A percentile compares a stretch with the other conserved stretches of the same genome.
These are phyloP conservation scores for Endotrypanum monterogeii DNA, from an alignment of 208 protist species.

Conservation along the genomic window DNA sequence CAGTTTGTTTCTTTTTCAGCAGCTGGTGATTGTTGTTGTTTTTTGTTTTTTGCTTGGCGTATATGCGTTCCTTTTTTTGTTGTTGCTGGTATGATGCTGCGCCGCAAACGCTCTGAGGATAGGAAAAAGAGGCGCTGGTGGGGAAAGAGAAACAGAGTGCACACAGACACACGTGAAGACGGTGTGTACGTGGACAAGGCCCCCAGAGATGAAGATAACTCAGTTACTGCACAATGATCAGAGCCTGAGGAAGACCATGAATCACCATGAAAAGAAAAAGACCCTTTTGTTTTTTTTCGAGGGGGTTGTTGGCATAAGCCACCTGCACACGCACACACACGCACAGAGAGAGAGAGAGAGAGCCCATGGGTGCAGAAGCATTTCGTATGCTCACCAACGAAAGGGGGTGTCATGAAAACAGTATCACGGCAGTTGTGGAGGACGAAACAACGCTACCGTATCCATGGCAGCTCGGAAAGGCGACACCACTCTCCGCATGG, in stretches of 20 bases:
- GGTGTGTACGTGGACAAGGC: not conserved
- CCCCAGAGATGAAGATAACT: not conserved
- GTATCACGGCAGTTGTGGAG: not conserved
- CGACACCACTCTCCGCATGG: no score
- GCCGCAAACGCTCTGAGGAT: no score
- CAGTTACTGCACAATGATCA: not conserved
- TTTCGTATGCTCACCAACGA: not conserved
- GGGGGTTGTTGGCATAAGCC: not conserved
- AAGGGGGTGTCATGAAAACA: not conserved
- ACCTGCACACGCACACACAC: not conserved
- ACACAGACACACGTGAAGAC: not conserved
- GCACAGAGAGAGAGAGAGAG: not conserved
- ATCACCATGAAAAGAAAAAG: not conserved
- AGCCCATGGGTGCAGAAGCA: not conserved
- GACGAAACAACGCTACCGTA: not conserved
- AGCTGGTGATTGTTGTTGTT: not conserved
- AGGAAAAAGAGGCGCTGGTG: not conserved
- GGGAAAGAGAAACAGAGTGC: no score
- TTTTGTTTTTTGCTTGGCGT: not conserved
- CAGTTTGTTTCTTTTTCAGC: no score
- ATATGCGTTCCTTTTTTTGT: not conserved
- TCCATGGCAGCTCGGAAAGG: not conserved
- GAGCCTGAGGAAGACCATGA: not conserved
- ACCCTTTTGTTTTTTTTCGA: no score
- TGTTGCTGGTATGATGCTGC: not conserved